Evolutionary conservation across 2,329 filamentous ascomycete species (phyloP), one percentile per base, ranked within the genome.

Genomic region (Fusarium ambrosium): DNA sequence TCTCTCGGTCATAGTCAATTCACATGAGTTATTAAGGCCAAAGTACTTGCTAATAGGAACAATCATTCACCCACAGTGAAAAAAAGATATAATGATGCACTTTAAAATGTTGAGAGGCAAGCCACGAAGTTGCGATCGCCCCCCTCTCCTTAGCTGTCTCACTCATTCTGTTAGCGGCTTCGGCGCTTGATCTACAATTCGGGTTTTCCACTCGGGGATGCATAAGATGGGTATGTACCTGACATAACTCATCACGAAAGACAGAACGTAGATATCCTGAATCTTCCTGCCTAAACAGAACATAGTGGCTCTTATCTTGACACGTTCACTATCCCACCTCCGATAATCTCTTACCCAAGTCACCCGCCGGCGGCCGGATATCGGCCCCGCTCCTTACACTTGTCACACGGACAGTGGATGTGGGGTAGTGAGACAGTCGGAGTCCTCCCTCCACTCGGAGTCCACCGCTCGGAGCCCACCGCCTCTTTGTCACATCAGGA

Each of bases 381-480:
- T 43, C 36, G 20, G 62, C 60, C 67, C 71, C 67, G 62, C 67
- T 66, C 27, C n/a, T 63, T 70, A 62, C 66, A 64, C 39, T 59
- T 20, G 37, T 72, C 71, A 74, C 71, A 48, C 56, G 55, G 71
- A 71, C 66, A n/a, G 24, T 37, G 53, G 60, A 64, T 73, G 71
- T 71, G 71, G 71, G 71, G 71, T 73, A 74, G 45, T 22, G 29
- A 22, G 24, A 18, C 53, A 56, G 18, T 34, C 71, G 71, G 71
- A 73, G 71, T 27, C 68, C 59, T 29, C 27, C 27, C 27, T 29
- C 27, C 27, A 29, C 27, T 34, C 71, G 71, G 71, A 73, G 71
- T 27, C 68, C 59, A 73, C 71, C 71, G 71, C 63, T 45, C 71
- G 71, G 71, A 73, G 71, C n/a, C 68, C 59, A 73, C 71, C 71